Evolutionary conservation across 306 rosid genomes (phyloP), one percentile per base, ranked within the genome.

Genomic region (Cucumis melo): DNA sequence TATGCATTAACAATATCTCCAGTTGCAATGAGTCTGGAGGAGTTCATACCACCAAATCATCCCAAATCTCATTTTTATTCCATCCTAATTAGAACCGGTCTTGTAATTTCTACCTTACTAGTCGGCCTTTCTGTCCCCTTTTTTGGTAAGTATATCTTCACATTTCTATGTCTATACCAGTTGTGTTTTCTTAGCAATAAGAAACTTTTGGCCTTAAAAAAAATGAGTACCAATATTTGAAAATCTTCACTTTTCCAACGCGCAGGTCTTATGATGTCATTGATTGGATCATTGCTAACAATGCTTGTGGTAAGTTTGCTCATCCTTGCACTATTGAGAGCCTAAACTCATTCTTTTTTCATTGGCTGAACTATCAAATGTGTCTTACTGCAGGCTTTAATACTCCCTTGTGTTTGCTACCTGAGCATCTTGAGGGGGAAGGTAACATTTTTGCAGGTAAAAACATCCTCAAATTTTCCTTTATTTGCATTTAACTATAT

Each of bases 1-100:
- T 93, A 86, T 92, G 99, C 99, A 20, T 87, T 95, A 85, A 95
- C 99, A 42, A 90, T 95, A 68, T 87, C 97, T 72, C 99, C 99
- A 2, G 97, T 95, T 44, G 99, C 98, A 59, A 87, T 95, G 98
- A 82, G 99, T 86, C 87, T 95, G 53, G 99, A 95, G 85, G 99
- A 95, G 87, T 76, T 95, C 88, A 87, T 95, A 76, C 98, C 98
- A 17, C 77, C 99, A 79, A 81, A 85, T 81, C 89, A 87, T 11
- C 34, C 88, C 82, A 95, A 87, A 82, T 87, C 92, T 79, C 86
- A 82, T 34, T 51, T 90, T 27, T 89, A 88, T 79, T 20, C 92
- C 78, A 79, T 95, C 68, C 75, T 88, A 76, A 95, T 95, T 80
- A 87, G 98, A 88, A 95, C 99, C 1, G 90, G 84, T 74, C 86